Conservation (phyloP, 2,329 filamentous ascomycete genomes). For the Hypoxylon rubiginosum region DNA sequence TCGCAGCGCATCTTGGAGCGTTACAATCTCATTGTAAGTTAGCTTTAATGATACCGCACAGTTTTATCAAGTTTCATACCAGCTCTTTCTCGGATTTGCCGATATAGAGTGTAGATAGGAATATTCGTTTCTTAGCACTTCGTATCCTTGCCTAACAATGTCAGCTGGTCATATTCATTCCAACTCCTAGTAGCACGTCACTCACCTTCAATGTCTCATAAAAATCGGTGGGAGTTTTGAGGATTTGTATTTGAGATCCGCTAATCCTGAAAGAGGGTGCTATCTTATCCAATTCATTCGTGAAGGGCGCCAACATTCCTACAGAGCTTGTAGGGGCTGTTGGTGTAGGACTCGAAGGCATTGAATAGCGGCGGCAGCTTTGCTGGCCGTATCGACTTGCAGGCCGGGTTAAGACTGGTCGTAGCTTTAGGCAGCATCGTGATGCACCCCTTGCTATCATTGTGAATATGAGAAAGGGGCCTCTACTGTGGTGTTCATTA, state of each 20-base stretch:
- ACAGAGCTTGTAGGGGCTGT: conserved; percentile 49
- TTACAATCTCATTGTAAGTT: conserved; percentile 70
- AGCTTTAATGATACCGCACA: conserved; percentile 22
- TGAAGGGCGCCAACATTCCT: conserved; percentile 66
- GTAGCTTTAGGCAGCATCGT: conserved; percentile 48
- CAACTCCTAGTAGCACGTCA: conserved; percentile 11
- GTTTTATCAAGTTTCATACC: conserved; percentile 57
- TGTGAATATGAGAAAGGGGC: conserved; percentile 6
- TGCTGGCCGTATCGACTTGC: conserved; percentile 45
- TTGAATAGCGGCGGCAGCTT: conserved; percentile 59
- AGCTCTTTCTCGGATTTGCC: conserved; percentile 93
- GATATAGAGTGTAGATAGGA: conserved; percentile 96
- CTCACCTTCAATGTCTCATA: conserved; percentile 88
- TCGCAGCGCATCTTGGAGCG: conserved; percentile 80
- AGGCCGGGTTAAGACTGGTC: conserved; percentile 43
- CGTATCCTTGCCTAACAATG: conserved; percentile 78
- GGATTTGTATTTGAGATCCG: conserved; percentile 82
- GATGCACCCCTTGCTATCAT: conserved; percentile 50
- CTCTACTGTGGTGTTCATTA: conserved; percentile 5
- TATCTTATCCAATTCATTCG: conserved; percentile 84
- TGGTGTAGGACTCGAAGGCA: conserved; percentile 49
- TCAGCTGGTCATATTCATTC: conserved; percentile 11
- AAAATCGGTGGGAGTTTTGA: conserved; percentile 87
- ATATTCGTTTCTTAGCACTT: conserved; percentile 82
- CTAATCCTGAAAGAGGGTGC: conserved; percentile 91